A percentile compares a stretch with the other conserved stretches of the same genome.
phyloP scores from a whole-genome alignment of 2,329 filamentous ascomycete species.

The Uncinocarpus reesii region DNA sequence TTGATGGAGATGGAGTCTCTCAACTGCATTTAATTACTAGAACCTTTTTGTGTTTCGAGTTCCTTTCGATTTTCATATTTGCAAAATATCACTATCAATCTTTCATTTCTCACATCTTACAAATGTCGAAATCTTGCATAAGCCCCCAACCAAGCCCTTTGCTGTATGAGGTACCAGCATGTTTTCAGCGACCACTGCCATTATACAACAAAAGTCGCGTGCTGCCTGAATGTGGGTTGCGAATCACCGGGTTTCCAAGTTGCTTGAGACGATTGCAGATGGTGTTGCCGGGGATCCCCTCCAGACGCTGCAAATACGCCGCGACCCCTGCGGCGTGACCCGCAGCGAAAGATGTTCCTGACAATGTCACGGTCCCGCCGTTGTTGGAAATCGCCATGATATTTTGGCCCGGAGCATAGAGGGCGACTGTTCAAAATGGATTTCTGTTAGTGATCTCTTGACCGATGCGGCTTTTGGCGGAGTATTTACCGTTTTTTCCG shows the following conservation, averaged over 20 bases:
- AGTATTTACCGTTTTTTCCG: constrained; percentile 28
- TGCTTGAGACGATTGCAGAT: constrained; percentile 44
- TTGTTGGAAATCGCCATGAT: constrained; percentile 40
- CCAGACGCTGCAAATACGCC: constrained; percentile 43
- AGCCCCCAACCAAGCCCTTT: too few species aligned
- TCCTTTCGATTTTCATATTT: too few species aligned
- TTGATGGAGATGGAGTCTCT: too few species aligned
- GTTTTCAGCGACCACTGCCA: constrained; percentile 16
- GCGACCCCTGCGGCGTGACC: constrained; percentile 45
- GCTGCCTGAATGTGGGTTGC: constrained; percentile 18
- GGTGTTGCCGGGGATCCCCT: constrained; percentile 38
- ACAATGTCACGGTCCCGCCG: constrained; percentile 28
- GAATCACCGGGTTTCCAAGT: constrained; percentile 36
- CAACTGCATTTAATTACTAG: too few species aligned
- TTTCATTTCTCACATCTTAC: too few species aligned
- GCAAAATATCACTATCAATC: too few species aligned
- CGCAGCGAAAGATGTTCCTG: constrained; percentile 30
- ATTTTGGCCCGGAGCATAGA: constrained; percentile 48
- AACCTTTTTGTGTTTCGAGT: too few species aligned
- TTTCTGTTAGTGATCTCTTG: too few species aligned
- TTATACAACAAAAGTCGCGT: constrained; percentile 25
- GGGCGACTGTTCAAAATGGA: constrained; percentile 34
- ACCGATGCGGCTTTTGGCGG: too few species aligned
- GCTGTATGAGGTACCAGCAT: too few species aligned
- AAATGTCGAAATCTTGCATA: too few species aligned